Percentiles rank a stretch among this genome's conserved stretches.
These are phyloP conservation scores for Penicillium sp. DNA, from an alignment of 2,329 filamentous ascomycete genomes.

Conservation along the genomic window DNA sequence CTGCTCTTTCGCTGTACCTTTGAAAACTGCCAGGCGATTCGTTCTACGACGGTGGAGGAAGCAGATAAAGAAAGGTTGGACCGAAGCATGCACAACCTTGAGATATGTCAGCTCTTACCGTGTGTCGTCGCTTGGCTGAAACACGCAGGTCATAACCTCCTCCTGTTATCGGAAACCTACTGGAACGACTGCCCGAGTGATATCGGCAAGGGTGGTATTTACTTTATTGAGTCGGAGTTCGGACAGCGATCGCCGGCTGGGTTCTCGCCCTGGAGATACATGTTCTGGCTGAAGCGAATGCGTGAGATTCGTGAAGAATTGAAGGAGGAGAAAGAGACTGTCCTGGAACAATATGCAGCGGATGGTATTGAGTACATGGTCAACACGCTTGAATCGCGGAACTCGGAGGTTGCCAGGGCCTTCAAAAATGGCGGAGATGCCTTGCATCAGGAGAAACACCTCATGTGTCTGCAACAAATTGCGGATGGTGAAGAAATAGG, in stretches of 20 bases:
- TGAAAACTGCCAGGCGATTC: conserved; percentile 18
- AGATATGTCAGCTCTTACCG: conserved; percentile 22
- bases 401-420: conserved; percentile 22
- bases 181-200: conserved; percentile 26
- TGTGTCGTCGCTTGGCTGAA: conserved; percentile 23
- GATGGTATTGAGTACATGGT: conserved; percentile 28
- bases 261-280: conserved; percentile 30
- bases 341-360: conserved; percentile 21
- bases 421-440: conserved; percentile 11
- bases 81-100: conserved; percentile 6
- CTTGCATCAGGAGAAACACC: conserved; percentile 18
- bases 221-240: conserved; percentile 27
- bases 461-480: conserved; percentile 7
- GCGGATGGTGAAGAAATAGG: no score
- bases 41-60: conserved; percentile 11
- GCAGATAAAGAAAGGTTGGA: conserved; percentile 20
- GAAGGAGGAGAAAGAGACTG: conserved; percentile 18
- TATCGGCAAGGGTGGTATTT: conserved; percentile 19
- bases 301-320: conserved; percentile 28
- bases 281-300: conserved; percentile 33
- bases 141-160: conserved; percentile 21
- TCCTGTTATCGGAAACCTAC: conserved; percentile 24
- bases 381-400: conserved; percentile 13
- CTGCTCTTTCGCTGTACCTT: conserved; percentile 22
- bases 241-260: conserved; percentile 27